Conservation (phyloP, 306 rosid species). For the Pterocarpus santalinus region DNA sequence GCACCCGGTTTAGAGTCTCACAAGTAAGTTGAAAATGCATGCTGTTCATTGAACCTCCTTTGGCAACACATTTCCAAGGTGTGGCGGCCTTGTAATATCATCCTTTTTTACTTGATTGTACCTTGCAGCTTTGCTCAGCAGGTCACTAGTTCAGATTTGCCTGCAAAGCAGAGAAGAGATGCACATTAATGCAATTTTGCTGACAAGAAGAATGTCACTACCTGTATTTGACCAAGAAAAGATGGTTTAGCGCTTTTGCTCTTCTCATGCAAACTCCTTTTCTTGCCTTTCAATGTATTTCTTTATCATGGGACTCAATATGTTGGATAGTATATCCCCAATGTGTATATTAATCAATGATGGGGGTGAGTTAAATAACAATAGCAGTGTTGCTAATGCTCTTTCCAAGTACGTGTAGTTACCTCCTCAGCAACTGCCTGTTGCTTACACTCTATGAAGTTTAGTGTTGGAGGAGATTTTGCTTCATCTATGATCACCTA, state of each 20-base stretch:
- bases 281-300: constrained; percentile 45
- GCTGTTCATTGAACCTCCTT: constrained; percentile 24
- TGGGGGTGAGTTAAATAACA: constrained; percentile 50
- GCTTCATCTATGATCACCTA: constrained; percentile 33
- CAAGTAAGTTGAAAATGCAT: constrained; percentile 59
- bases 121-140: constrained; percentile 72
- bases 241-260: constrained; percentile 46
- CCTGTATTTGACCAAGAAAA: constrained; percentile 16
- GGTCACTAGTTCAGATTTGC: constrained; percentile 60
- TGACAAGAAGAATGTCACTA: constrained; percentile 30
- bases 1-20: constrained; percentile 67
- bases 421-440: constrained; percentile 45
- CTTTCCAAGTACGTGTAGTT: constrained; percentile 28
- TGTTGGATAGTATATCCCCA: constrained; percentile 53
- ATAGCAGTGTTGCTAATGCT: constrained; percentile 25
- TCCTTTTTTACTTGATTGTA: constrained; percentile 32
- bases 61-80: neutral
- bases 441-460: constrained; percentile 39
- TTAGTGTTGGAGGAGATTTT: constrained; percentile 43
- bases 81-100: constrained; percentile 33
- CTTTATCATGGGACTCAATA: constrained; percentile 42
- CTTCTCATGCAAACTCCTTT: constrained; percentile 47
- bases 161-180: constrained; percentile 53
- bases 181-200: constrained; percentile 39
- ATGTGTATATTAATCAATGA: constrained; percentile 51